Conservation (phyloP, 73 alveolate species). For the Tetrahymena malaccensis region DNA sequence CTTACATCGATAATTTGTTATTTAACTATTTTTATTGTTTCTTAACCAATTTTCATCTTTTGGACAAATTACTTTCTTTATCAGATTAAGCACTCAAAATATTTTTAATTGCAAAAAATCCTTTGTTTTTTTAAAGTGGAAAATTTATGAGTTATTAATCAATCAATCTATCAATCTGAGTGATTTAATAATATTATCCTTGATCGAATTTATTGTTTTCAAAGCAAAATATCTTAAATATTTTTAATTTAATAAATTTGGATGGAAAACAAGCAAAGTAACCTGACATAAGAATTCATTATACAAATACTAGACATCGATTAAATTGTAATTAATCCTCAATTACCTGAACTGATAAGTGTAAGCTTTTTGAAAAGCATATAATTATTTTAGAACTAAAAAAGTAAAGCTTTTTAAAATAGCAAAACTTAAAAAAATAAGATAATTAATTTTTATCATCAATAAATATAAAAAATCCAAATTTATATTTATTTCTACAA, state of each 20-base stretch:
- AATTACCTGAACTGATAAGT: background rate
- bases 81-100: background rate
- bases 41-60: too few relatives aligned
- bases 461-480: too few relatives aligned
- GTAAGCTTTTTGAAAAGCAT: background rate
- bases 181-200: background rate
- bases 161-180: too few relatives aligned
- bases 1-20: background rate
- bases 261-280: background rate
- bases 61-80: background rate
- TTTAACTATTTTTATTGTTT: too few relatives aligned
- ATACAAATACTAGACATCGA: background rate
- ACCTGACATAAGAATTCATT: background rate
- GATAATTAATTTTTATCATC: too few relatives aligned
- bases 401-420: too few relatives aligned
- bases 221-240: background rate
- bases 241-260: background rate
- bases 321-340: background rate
- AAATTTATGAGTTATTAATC: too few relatives aligned
- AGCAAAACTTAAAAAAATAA: too few relatives aligned
- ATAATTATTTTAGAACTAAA: too few relatives aligned
- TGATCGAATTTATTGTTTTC: background rate
- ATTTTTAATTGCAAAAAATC: too few relatives aligned
- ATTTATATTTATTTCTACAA: too few relatives aligned
- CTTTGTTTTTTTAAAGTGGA: background rate